Evolutionary conservation across 352 stramenopile species (phyloP).

Genomic region (Pythium pectinolyticum): DNA sequence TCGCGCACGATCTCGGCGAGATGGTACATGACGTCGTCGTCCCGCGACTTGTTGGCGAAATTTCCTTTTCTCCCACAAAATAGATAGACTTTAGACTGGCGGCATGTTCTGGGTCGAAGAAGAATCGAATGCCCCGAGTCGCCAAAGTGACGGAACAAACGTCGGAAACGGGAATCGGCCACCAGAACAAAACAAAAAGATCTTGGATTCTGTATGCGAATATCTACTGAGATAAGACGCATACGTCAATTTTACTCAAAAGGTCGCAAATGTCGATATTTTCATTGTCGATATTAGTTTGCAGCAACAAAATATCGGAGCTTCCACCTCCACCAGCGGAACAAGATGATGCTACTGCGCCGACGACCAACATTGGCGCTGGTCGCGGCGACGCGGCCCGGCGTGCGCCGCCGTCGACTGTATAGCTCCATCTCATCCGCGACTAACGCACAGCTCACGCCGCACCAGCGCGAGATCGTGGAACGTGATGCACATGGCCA

Average conservation of each 20-base stretch:
- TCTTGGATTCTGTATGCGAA: neutral
- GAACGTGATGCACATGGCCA: conserved; percentile 2
- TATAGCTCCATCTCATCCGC: neutral
- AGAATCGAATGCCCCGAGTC: neutral
- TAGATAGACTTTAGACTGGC: neutral
- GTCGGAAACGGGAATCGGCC: neutral
- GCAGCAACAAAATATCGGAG: neutral
- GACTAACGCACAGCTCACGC: neutral
- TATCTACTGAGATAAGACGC: neutral
- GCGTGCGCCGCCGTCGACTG: neutral
- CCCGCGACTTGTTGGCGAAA: neutral
- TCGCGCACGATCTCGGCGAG: conserved; percentile 83
- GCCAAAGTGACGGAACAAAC: neutral
- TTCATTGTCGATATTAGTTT: conserved; percentile 21
- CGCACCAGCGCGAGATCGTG: neutral
- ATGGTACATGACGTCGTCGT: conserved; percentile 66
- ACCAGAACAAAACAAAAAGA: no score
- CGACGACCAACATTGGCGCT: neutral
- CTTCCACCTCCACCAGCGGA: neutral
- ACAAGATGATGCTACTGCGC: conserved; percentile 4
- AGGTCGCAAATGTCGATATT: conserved; percentile 16
- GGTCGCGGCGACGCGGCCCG: neutral
- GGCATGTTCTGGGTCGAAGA: neutral
- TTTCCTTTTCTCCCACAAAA: neutral
- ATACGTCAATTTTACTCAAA: no score